phyloP scores from a whole-genome alignment of 495 filamentous ascomycete species.

The Penicillium lividum region DNA sequence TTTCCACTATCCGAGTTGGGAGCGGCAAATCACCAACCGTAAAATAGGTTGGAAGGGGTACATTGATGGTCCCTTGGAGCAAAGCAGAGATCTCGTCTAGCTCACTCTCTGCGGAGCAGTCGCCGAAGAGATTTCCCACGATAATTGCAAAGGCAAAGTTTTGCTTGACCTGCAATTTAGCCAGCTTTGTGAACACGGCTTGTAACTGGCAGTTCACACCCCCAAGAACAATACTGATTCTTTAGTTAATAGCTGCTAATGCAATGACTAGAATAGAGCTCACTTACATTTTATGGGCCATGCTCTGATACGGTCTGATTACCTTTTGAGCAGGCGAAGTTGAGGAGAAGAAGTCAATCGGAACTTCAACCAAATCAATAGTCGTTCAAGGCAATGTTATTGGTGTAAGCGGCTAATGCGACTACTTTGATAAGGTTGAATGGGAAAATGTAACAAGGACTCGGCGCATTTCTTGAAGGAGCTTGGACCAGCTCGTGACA shows the following conservation, averaged over 20 bases:
- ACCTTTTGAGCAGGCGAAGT: slow-evolving; percentile 1
- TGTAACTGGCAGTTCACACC: slow-evolving; percentile 72
- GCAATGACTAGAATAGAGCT: background rate
- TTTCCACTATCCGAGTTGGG: slow-evolving; percentile 66
- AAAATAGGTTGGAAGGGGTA: slow-evolving; percentile 87
- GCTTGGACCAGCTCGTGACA: slow-evolving; percentile 46
- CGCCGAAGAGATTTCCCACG: slow-evolving; percentile 76
- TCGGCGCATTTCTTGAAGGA: slow-evolving; percentile 28
- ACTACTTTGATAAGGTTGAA: background rate
- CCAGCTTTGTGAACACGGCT: slow-evolving; percentile 73
- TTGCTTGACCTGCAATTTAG: slow-evolving; percentile 79
- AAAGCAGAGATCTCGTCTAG: slow-evolving; percentile 60
- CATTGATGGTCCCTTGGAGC: slow-evolving; percentile 64
- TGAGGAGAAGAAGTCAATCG: background rate
- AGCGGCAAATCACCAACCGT: slow-evolving; percentile 68
- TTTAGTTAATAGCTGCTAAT: background rate
- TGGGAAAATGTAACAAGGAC: slow-evolving; percentile 7
- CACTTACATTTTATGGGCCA: slow-evolving; percentile 70
- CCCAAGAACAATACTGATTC: slow-evolving; percentile 73
- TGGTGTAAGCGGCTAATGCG: background rate
- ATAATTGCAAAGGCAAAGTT: slow-evolving; percentile 81
- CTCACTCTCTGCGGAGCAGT: slow-evolving; percentile 49
- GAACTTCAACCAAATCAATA: background rate
- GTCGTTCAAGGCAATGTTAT: background rate
- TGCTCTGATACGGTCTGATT: slow-evolving; percentile 14